Evolutionary conservation across 768 basidiomycete species (phyloP).

Genomic region (Termitomyces titanicus): DNA sequence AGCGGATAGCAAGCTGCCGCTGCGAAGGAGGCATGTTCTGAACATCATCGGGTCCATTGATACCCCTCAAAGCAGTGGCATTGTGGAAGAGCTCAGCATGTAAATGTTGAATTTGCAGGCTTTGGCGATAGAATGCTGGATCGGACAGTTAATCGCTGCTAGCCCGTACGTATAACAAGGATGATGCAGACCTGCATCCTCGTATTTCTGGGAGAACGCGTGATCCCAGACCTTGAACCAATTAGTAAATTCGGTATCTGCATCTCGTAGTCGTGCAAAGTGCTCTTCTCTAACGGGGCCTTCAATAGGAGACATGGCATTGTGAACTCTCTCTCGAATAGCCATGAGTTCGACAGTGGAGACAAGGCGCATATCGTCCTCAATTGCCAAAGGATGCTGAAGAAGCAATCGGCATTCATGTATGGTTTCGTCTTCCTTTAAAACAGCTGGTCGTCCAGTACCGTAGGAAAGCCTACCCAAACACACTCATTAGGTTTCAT

Average conservation of each 20-base stretch:
- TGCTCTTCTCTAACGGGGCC: constrained; percentile 69
- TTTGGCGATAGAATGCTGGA: constrained; percentile 83
- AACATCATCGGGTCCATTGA: constrained; percentile 84
- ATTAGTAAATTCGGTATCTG: constrained; percentile 71
- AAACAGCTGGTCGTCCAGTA: constrained; percentile 87
- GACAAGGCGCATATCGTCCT: constrained; percentile 92
- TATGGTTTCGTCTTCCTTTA: constrained; percentile 92
- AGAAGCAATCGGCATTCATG: constrained; percentile 74
- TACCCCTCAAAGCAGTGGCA: constrained; percentile 77
- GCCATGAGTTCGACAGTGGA: constrained; percentile 93
- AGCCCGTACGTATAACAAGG: not conserved
- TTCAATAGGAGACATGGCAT: constrained; percentile 77
- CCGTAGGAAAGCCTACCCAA: constrained; percentile 81
- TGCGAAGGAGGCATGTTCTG: constrained; percentile 79
- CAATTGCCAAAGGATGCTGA: constrained; percentile 83
- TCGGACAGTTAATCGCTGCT: not conserved
- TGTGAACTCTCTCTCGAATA: constrained; percentile 82
- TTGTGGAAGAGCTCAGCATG: constrained; percentile 85
- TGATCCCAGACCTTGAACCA: constrained; percentile 86
- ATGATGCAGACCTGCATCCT: constrained; percentile 61
- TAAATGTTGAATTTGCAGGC: constrained; percentile 81
- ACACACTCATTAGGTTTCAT: not conserved
- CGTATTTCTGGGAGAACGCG: constrained; percentile 77
- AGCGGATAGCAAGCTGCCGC: constrained; percentile 73
- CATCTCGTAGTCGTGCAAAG: constrained; percentile 65